A percentile compares a stretch with the other conserved stretches of the same genome.
These are phyloP conservation scores for Xylogone sp. DNA, from an alignment of 2,329 filamentous ascomycete genomes.

Conservation along the genomic window DNA sequence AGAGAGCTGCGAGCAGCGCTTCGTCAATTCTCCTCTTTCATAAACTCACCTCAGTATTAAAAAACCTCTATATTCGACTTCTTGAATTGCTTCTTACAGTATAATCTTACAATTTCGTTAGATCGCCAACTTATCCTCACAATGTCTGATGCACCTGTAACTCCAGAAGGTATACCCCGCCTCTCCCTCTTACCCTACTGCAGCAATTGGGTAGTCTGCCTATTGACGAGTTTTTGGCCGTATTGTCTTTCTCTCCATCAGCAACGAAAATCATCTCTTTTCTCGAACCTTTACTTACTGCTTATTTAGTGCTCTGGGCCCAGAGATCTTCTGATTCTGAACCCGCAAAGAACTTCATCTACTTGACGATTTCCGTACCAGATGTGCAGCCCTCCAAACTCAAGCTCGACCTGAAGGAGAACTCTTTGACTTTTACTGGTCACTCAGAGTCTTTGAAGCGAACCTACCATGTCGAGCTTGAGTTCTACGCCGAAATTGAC, in stretches of 20 bases:
- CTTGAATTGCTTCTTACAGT: not conserved
- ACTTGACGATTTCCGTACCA: conserved; percentile 84
- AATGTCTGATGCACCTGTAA: conserved; percentile 7
- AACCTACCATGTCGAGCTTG: conserved; percentile 80
- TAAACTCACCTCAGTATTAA: not conserved
- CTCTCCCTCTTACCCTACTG: not conserved
- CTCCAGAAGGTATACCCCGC: conserved; percentile 8
- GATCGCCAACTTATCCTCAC: not conserved
- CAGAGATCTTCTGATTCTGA: conserved; percentile 86
- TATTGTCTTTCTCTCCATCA: not conserved
- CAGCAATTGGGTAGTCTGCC: not conserved
- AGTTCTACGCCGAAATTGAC: conserved; percentile 91
- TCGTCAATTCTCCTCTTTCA: not conserved
- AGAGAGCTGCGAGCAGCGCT: not conserved
- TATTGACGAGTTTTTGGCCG: not conserved
- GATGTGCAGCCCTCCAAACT: conserved; percentile 75
- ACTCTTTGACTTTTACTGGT: conserved; percentile 75
- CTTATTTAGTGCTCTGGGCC: conserved; percentile 80
- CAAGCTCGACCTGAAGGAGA: conserved; percentile 80
- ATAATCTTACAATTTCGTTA: not conserved
- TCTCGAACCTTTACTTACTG: not conserved
- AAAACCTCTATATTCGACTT: not conserved
- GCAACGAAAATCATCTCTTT: not conserved
- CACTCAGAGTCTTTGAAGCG: conserved; percentile 79
- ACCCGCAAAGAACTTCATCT: conserved; percentile 87